Evolutionary conservation across 441 rosid species (phyloP).

Genomic region (Erodium moschatum): DNA sequence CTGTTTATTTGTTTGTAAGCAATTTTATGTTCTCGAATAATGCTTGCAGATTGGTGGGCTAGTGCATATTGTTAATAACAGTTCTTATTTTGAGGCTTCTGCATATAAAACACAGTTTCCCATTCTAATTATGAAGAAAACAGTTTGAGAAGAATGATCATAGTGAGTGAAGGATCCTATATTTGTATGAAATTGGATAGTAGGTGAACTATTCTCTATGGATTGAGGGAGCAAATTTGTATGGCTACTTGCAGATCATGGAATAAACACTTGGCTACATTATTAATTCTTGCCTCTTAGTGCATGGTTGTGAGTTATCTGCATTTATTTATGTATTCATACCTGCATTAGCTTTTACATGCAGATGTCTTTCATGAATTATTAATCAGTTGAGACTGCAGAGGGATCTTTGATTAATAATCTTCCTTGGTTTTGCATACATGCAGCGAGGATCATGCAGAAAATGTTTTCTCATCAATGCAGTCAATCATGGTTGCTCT

Average conservation of each 20-base stretch:
- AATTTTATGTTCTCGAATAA: neutral
- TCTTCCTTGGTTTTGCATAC: slow-evolving; percentile 14
- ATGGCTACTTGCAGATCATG: neutral
- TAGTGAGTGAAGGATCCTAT: neutral
- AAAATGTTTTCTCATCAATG: slow-evolving; percentile 82
- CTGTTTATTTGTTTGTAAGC: neutral
- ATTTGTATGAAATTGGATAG: neutral
- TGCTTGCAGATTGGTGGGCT: neutral
- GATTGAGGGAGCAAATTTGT: neutral
- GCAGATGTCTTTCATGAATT: neutral
- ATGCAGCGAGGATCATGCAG: slow-evolving; percentile 92
- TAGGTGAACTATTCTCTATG: neutral
- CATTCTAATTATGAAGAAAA: neutral
- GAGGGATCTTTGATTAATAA: slow-evolving; percentile 10
- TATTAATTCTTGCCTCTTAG: too few relatives aligned
- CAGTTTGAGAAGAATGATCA: slow-evolving; percentile 5
- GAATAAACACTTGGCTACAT: neutral
- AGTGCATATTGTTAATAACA: neutral
- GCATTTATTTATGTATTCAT: too few relatives aligned
- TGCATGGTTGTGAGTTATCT: too few relatives aligned
- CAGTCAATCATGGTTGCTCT: slow-evolving; percentile 78
- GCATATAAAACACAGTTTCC: neutral
- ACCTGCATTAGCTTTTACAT: neutral
- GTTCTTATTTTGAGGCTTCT: neutral
- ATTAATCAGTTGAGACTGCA: slow-evolving; percentile 7